Conservation (phyloP, 2,329 filamentous ascomycete genomes). For the Arthrobotrys sphaeroides region DNA sequence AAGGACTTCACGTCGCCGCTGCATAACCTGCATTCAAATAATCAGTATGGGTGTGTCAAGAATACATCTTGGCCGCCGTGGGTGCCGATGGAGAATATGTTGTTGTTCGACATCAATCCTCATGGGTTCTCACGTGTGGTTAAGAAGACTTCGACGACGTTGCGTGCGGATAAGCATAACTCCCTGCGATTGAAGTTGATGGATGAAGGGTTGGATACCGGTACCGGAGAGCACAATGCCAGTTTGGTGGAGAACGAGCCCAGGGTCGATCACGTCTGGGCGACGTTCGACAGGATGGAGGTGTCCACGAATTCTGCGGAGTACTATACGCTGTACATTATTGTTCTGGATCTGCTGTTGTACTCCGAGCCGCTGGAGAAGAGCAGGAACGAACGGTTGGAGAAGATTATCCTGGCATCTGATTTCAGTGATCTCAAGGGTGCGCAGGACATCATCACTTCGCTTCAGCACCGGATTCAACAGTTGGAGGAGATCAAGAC, state of each 20-base stretch:
- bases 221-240: conserved; percentile 61
- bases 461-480: conserved; percentile 88
- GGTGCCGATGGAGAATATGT: conserved; percentile 98
- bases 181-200: conserved; percentile 96
- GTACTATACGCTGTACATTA: conserved; percentile 98
- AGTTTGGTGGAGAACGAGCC: conserved; percentile 72
- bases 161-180: conserved; percentile 98
- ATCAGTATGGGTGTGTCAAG: conserved; percentile 84
- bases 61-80: conserved; percentile 95
- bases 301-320: conserved; percentile 97
- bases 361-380: conserved; percentile 97
- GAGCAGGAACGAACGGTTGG: conserved; percentile 90
- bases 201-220: conserved; percentile 74
- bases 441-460: conserved; percentile 89
- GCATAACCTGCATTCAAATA: conserved; percentile 91
- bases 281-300: conserved; percentile 92
- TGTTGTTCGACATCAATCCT: conserved; percentile 90
- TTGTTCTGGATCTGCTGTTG: conserved; percentile 91
- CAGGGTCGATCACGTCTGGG: conserved; percentile 94
- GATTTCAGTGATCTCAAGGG: conserved; percentile 97
- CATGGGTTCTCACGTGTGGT: conserved; percentile 99
- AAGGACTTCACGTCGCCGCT: conserved; percentile 87
- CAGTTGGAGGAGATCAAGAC: conserved; percentile 96
- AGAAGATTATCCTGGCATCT: conserved; percentile 98
- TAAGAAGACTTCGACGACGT: conserved; percentile 91